Evolutionary conservation across 768 basidiomycete species (phyloP).

Genomic region (Favolaschia claudopus): DNA sequence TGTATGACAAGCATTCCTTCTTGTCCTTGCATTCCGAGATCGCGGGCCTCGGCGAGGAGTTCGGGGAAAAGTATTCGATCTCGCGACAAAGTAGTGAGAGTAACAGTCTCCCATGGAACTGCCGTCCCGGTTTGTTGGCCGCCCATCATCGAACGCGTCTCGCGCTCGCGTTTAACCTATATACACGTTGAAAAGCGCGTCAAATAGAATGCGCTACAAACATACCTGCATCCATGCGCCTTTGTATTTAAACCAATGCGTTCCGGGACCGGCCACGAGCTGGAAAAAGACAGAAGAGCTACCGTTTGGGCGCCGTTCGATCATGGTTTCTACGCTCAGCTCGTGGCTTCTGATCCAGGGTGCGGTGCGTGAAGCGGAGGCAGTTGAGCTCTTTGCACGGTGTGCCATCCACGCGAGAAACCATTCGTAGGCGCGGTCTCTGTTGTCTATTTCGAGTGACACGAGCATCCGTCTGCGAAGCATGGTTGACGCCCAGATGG

Average conservation of each 20-base stretch:
- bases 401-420: constrained; percentile 96
- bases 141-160: constrained; percentile 91
- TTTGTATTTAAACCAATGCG: constrained; percentile 89
- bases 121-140: constrained; percentile 48
- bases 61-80: constrained; percentile 83
- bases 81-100: constrained; percentile 88
- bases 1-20: constrained; percentile 96
- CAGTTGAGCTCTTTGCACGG: constrained; percentile 51
- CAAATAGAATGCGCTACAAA: constrained; percentile 1
- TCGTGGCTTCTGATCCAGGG: constrained; percentile 84
- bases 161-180: constrained; percentile 93
- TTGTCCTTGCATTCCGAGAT: constrained; percentile 83
- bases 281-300: constrained; percentile 89
- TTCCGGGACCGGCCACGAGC: constrained; percentile 95
- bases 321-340: constrained; percentile 91
- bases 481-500: constrained; percentile 72
- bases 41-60: constrained; percentile 88
- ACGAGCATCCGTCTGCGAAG: constrained; percentile 92
- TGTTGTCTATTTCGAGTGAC: constrained; percentile 94
- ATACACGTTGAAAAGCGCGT: constrained; percentile 16
- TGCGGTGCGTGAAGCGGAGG: constrained; percentile 34
- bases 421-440: constrained; percentile 95
- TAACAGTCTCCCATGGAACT: constrained; percentile 97
- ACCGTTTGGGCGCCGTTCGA: constrained; percentile 90
- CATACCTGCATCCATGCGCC: constrained; percentile 96